Conservation (phyloP, 2,329 filamentous ascomycete species). For the Fusarium circinatum region DNA sequence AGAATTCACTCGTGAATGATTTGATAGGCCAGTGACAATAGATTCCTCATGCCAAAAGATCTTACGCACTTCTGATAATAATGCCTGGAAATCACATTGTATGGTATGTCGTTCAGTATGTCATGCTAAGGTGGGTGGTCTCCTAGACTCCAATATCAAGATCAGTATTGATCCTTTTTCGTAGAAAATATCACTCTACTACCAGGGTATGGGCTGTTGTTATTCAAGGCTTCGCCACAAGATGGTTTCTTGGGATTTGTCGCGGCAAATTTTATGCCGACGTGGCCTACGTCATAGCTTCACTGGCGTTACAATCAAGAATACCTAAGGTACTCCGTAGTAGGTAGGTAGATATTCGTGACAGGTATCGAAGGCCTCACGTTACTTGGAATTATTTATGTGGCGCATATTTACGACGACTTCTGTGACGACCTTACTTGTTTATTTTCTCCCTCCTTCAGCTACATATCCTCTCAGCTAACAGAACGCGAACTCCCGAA, state of each 20-base stretch:
- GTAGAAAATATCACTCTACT: not conserved
- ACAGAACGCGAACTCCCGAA: not conserved
- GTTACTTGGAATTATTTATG: slow-evolving; percentile 20
- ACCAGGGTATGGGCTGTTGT: not conserved
- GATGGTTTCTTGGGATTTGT: not conserved
- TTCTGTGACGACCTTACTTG: not conserved
- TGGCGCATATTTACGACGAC: slow-evolving; percentile 7
- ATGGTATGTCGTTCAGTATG: not conserved
- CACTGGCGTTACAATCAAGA: not conserved
- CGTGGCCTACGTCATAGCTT: slow-evolving; percentile 26
- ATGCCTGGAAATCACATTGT: not conserved
- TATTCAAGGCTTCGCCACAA: not conserved
- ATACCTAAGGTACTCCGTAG: not conserved
- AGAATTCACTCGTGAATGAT: slow-evolving; percentile 2
- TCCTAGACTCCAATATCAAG: not conserved
- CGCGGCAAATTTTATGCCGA: slow-evolving; percentile 24
- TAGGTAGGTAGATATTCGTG: not conserved
- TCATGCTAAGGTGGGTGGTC: not conserved
- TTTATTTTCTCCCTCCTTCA: not conserved
- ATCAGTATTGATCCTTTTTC: not conserved
- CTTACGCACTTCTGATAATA: slow-evolving; percentile 1
- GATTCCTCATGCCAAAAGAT: not conserved
- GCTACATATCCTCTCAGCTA: not conserved
- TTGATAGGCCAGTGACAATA: slow-evolving; percentile 7
- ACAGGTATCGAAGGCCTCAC: slow-evolving; percentile 11